Conservation (phyloP, 768 basidiomycete species). For the Ramaria sp. region DNA sequence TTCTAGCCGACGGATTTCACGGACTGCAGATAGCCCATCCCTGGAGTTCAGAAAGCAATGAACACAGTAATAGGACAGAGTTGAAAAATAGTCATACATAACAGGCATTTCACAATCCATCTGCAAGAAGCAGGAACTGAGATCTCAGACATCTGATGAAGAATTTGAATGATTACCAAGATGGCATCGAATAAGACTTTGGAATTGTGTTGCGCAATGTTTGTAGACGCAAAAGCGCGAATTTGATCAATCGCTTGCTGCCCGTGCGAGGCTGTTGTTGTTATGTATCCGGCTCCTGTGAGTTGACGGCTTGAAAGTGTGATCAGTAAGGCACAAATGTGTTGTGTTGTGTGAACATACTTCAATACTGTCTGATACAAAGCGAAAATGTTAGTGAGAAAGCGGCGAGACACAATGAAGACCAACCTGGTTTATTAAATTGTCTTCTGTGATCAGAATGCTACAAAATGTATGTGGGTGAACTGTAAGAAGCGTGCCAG, state of each 20-base stretch:
- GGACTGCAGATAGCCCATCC: slow-evolving; percentile 16
- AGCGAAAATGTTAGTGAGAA: neutral
- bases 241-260: slow-evolving; percentile 17
- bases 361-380: slow-evolving; percentile 11
- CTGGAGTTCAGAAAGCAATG: slow-evolving; percentile 1
- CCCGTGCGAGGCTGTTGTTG: slow-evolving; percentile 16
- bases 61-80: neutral
- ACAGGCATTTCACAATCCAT: slow-evolving; percentile 21
- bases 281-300: slow-evolving; percentile 15
- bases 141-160: neutral
- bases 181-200: slow-evolving; percentile 14
- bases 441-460: slow-evolving; percentile 18
- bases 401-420: neutral
- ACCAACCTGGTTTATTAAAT: slow-evolving; percentile 17
- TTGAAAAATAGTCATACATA: slow-evolving; percentile 11
- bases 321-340: neutral
- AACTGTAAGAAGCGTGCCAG: no score
- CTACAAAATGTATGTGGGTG: slow-evolving; percentile 2
- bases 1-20: slow-evolving; percentile 18
- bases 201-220: neutral
- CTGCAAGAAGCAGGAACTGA: slow-evolving; percentile 5
- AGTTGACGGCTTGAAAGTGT: slow-evolving; percentile 15
- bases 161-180: slow-evolving; percentile 8
- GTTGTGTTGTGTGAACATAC: neutral
- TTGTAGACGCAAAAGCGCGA: neutral